phyloP scores from a whole-genome alignment of 371 early-diverging fungal genomes.

The Apophysomyces trapeziformis region DNA sequence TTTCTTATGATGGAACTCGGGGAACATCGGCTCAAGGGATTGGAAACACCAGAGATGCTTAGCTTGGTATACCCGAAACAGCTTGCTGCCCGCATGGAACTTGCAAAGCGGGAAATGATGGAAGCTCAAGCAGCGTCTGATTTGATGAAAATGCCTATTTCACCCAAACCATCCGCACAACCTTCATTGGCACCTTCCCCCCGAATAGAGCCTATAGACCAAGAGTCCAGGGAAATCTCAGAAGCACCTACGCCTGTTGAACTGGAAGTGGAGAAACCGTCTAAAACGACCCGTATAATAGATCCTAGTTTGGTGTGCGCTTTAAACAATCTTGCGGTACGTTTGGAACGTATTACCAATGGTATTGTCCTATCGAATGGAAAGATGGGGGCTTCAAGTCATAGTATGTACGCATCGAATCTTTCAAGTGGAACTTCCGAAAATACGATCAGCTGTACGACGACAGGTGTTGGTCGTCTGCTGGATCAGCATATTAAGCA shows the following conservation, averaged over 20 bases:
- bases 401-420: conserved; percentile 20
- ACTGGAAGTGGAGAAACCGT: neutral
- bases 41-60: conserved; percentile 90
- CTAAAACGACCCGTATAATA: conserved; percentile 8
- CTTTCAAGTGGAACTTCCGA: conserved; percentile 7
- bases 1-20: conserved; percentile 78
- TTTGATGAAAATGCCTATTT: neutral
- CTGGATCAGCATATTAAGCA: conserved; percentile 30
- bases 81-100: conserved; percentile 52
- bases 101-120: conserved; percentile 40
- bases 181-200: conserved; percentile 4
- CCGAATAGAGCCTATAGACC: neutral
- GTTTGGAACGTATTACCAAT: conserved; percentile 49
- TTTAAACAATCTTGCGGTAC: conserved; percentile 42
- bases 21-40: conserved; percentile 83
- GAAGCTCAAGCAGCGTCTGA: conserved; percentile 13
- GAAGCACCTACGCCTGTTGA: conserved; percentile 11
- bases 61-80: conserved; percentile 72
- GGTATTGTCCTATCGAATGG: conserved; percentile 28
- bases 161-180: neutral
- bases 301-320: conserved; percentile 30
- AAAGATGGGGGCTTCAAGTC: conserved; percentile 32
- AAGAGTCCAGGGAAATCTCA: conserved; percentile 8
- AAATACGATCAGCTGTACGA: conserved; percentile 26
- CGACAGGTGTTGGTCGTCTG: conserved; percentile 29